phyloP scores from a whole-genome alignment of 306 rosid genomes.

The Gastrolobium villosum region DNA sequence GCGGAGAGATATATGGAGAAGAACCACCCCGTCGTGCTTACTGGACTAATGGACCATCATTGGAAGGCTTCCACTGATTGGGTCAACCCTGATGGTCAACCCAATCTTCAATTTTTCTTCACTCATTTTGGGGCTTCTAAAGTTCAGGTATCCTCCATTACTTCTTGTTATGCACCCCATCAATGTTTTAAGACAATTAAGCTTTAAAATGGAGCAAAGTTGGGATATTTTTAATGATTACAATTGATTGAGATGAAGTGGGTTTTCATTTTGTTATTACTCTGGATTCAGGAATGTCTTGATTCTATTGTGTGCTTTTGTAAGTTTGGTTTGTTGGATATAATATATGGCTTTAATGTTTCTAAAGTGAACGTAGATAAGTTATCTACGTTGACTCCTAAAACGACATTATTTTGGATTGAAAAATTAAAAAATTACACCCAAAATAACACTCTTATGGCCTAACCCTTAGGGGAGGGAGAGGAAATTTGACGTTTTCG shows the following conservation, averaged over 20 bases:
- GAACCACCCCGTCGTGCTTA: constrained; percentile 82
- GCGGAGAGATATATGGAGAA: constrained; percentile 70
- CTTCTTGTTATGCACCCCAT: not conserved
- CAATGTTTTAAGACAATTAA: not conserved
- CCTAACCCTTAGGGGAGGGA: no score
- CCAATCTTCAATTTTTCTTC: constrained; percentile 75
- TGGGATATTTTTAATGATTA: constrained; percentile 7
- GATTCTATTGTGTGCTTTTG: not conserved
- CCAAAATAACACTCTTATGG: no score
- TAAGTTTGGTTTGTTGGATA: not conserved
- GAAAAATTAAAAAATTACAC: no score
- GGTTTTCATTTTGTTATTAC: not conserved
- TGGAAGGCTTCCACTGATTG: constrained; percentile 90
- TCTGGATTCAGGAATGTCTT: not conserved
- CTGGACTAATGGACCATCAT: constrained; percentile 72
- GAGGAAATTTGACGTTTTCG: no score
- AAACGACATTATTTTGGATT: no score
- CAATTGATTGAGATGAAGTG: not conserved
- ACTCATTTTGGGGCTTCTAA: constrained; percentile 73
- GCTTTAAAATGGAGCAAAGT: constrained; percentile 1
- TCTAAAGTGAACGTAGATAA: no score
- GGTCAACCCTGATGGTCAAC: constrained; percentile 63
- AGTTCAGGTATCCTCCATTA: constrained; percentile 72
- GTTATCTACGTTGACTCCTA: no score
- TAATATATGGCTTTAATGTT: no score